Evolutionary conservation across 2,329 filamentous ascomycete genomes (phyloP), one percentile per base, ranked within the genome.

Genomic region (Pseudohalonectria lignicola): DNA sequence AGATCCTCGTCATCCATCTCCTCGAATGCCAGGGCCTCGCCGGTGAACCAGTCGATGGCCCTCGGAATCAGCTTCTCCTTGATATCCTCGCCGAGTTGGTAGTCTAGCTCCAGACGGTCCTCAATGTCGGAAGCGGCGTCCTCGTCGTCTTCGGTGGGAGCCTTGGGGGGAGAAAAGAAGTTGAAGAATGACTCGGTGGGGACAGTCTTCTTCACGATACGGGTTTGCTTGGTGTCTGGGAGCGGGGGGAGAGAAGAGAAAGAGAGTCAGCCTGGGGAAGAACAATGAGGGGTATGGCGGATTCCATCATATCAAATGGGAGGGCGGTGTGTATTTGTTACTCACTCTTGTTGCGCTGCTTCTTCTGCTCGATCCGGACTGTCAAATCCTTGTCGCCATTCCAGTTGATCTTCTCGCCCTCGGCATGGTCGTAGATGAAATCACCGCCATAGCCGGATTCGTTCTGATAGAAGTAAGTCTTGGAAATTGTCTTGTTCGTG

Each of bases 1-100:
- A 87, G 69, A 44, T 90, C 87, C 39, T 94, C 83, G 36, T 76
- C 76, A 29, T 90, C 83, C 43, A 94, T 64, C 60, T 95, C 90
- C 71, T 98, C 92, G 52, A 86, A 98, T 51, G 92, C 88, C 46
- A 98, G 79, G 49, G 92, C 92, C 67, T 98, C 92, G 41, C 92
- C 92, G 38, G 92, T 98, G 63, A 98, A 98, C 92, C 92, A 98
- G 66, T 98, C 92, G 53, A 98, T 92, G 41, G 93, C 92, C 50
- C 90, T 87, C 47, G 92, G 92, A 51, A 98, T 98, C 48, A 98
- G 76, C 71, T 98, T 98, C 76, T 98, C 92, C 71, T 98, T 98
- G 68, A 98, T 95, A 58, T 98, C 92, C 70, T 98, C 92, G 49
- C 92, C 92, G 32, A 98, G 79, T 67, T 96, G 90, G 64, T 96